phyloP scores from a whole-genome alignment of 2,329 filamentous ascomycete genomes.

The Apiospora aurea region DNA sequence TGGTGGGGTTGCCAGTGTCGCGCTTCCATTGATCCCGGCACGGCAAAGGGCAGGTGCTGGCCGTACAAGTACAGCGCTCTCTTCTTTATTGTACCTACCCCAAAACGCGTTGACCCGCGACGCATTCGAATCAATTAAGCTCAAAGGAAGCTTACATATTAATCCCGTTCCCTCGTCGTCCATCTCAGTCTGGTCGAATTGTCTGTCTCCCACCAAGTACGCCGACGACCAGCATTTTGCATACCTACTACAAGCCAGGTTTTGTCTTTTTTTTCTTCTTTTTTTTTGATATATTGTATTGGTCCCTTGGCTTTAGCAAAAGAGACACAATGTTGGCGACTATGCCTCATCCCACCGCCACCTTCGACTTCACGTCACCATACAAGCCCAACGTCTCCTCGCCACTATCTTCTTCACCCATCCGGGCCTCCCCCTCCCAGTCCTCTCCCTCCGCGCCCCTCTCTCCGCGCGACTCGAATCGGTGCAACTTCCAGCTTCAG shows the following conservation, averaged over 20 bases:
- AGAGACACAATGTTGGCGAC: slow-evolving; percentile 43
- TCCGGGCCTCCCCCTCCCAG: slow-evolving; percentile 58
- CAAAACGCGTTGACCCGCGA: neutral
- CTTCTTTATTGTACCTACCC: neutral
- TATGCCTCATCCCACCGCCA: slow-evolving; percentile 52
- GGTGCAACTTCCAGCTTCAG: slow-evolving; percentile 44
- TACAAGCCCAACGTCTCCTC: slow-evolving; percentile 59
- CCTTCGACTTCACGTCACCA: slow-evolving; percentile 47
- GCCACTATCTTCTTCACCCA: slow-evolving; percentile 65
- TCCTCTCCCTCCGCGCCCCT: slow-evolving; percentile 51
- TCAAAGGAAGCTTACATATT: neutral
- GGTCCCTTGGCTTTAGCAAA: neutral
- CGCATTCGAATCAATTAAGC: slow-evolving; percentile 5
- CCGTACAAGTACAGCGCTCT: too few relatives aligned
- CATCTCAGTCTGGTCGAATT: neutral
- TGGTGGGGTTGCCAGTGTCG: neutral
- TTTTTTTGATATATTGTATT: neutral
- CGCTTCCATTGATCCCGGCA: neutral
- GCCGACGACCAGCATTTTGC: slow-evolving; percentile 3
- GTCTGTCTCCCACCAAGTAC: neutral
- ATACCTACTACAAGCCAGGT: neutral
- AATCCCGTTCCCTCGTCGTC: neutral
- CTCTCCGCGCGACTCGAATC: slow-evolving; percentile 52
- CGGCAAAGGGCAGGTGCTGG: neutral
- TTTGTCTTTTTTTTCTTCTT: neutral